phyloP scores from a whole-genome alignment of 768 basidiomycete genomes.

The Pleurotus giganteus region DNA sequence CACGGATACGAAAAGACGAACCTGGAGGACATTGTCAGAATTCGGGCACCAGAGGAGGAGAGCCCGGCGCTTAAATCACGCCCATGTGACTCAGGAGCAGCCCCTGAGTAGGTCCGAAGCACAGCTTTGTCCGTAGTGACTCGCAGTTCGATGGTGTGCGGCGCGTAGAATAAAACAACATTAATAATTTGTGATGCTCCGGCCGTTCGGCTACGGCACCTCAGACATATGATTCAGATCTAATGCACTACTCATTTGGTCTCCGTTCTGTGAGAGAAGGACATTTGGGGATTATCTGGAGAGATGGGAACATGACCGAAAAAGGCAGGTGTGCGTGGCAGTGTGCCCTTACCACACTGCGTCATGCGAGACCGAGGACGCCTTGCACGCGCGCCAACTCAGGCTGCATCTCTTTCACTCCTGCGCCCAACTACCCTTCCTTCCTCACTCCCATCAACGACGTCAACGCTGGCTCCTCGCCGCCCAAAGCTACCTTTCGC shows the following conservation, averaged over 20 bases:
- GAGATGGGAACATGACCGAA: not conserved
- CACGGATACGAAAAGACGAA: not conserved
- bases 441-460: not conserved
- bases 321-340: too few relatives aligned
- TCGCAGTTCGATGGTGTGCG: not conserved
- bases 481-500: conserved; percentile 4
- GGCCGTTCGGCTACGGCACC: too few relatives aligned
- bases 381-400: not conserved
- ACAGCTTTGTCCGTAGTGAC: not conserved
- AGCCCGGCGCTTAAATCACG: too few relatives aligned
- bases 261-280: too few relatives aligned
- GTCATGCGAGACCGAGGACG: too few relatives aligned
- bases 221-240: too few relatives aligned
- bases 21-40: not conserved
- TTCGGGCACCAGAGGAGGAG: too few relatives aligned
- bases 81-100: not conserved
- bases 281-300: too few relatives aligned
- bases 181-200: not conserved
- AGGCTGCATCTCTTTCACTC: not conserved
- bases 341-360: too few relatives aligned
- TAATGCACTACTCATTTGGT: too few relatives aligned
- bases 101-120: not conserved
- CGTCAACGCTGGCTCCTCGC: conserved; percentile 5
- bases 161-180: not conserved
- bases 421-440: not conserved